Conservation (phyloP, 805 yeast genomes). For the Candida pseudoglaebosa region DNA sequence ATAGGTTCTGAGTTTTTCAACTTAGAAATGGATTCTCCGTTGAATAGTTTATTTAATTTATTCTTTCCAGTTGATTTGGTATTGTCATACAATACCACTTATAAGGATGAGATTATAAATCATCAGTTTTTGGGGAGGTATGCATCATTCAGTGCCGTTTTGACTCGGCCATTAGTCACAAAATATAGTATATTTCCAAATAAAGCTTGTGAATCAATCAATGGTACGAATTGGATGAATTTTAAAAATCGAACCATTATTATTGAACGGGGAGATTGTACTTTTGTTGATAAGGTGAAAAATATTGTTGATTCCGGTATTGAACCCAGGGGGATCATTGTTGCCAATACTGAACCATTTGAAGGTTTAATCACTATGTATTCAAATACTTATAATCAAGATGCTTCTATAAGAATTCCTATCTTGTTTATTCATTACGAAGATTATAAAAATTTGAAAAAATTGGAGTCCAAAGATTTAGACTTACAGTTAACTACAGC, state of each 20-base stretch:
- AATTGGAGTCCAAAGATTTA: constrained; percentile 6
- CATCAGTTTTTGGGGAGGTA: constrained; percentile 29
- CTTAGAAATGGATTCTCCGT: constrained; percentile 26
- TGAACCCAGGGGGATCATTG: constrained; percentile 47
- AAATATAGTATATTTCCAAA: constrained; percentile 23
- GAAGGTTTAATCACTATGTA: constrained; percentile 53
- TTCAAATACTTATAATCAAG: constrained; percentile 41
- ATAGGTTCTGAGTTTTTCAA: background rate
- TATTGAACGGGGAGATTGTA: constrained; percentile 48
- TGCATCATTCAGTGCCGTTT: constrained; percentile 39
- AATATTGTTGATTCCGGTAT: constrained; percentile 35
- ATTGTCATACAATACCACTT: constrained; percentile 26
- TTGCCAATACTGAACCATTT: constrained; percentile 50
- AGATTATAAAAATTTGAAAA: constrained; percentile 27
- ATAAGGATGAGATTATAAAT: constrained; percentile 9
- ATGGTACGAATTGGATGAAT: constrained; percentile 9
- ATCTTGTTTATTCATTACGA: constrained; percentile 49
- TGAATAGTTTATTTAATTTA: constrained; percentile 32
- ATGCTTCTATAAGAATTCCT: constrained; percentile 40
- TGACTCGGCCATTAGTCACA: constrained; percentile 21
- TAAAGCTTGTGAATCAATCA: constrained; percentile 25
- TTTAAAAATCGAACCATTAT: constrained; percentile 24
- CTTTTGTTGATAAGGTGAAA: constrained; percentile 50
- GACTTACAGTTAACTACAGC: constrained; percentile 26
- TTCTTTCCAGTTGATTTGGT: constrained; percentile 40